Conservation (phyloP, 2,329 filamentous ascomycete species). For the Stagonosporopsis tanaceti region DNA sequence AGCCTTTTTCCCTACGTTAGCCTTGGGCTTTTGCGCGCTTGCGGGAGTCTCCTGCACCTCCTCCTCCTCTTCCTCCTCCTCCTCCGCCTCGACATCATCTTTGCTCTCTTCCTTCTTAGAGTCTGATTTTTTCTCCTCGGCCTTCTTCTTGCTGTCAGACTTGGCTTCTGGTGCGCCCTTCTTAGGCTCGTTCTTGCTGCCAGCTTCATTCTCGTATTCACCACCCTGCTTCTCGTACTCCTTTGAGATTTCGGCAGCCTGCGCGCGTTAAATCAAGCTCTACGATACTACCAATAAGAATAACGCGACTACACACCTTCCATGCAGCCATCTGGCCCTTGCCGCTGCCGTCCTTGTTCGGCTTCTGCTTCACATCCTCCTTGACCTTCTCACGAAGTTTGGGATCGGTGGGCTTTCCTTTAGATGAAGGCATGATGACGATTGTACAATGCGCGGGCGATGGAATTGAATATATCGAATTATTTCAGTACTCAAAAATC, state of each 20-base stretch:
- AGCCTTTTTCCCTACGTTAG: conserved; percentile 31
- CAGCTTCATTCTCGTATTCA: conserved; percentile 52
- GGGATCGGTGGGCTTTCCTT: conserved; percentile 57
- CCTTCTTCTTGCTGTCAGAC: conserved; percentile 31
- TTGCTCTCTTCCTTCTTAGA: conserved; percentile 31
- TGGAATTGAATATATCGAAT: not conserved
- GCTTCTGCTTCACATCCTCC: conserved; percentile 55
- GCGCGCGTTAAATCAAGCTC: conserved; percentile 1
- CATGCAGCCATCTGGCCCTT: conserved; percentile 58
- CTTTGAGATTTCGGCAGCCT: conserved; percentile 54
- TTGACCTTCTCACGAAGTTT: conserved; percentile 56
- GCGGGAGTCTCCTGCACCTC: conserved; percentile 25
- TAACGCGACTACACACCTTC: conserved; percentile 47
- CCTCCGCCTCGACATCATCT: conserved; percentile 21
- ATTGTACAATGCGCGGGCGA: not conserved
- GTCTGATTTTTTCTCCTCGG: conserved; percentile 30
- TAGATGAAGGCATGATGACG: conserved; percentile 51
- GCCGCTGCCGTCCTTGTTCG: conserved; percentile 57
- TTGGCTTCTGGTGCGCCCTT: conserved; percentile 52
- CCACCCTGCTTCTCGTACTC: conserved; percentile 53
- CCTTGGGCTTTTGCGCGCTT: conserved; percentile 34
- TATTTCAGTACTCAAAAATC: not conserved
- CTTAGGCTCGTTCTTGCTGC: conserved; percentile 55
- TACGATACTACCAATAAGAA: not conserved
- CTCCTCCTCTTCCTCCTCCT: conserved; percentile 12